Evolutionary conservation across 2,329 filamentous ascomycete species (phyloP), one percentile per base, ranked within the genome.

Genomic region (Cryphonectria radicalis): DNA sequence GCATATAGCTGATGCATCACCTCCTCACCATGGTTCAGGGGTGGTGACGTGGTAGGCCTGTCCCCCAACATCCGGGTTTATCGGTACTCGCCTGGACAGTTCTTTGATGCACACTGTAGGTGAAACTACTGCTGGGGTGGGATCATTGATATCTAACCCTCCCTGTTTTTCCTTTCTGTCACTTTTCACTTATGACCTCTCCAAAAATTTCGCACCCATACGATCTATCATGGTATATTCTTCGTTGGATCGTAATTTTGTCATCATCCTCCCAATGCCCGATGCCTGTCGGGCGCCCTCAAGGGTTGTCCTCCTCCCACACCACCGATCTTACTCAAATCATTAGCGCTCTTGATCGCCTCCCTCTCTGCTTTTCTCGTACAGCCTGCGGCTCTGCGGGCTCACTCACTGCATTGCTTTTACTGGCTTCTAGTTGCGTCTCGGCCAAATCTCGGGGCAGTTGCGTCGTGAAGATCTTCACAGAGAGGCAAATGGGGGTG

Each of bases 51-150:
- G 0, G 82, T 97, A n/a, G 94, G 94, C 0, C 82, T 98, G 72
- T 97, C 94, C 80, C 90, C 93, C 11, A 97, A 97, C 75, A 97
- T 98, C 69, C 87, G 95, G 46, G 89, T 98, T 42, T 98, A 98
- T 82, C 89, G 95, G 32, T 98, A 98, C 80, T 88, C 87, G 0
- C 89, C 91, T 74, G 93, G 93, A 0, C 94, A 98, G 79, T 97
- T 95, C 79, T 98, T 98, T 79, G 94, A 94, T 78, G 91, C 93
- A 76, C 95, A 98, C 80, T 98, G 93, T 95, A 87, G 77, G 91
- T 87, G 62, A 42, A 43, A 64, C 55, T 32, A 28, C 55, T 4
- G 13, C 55, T 4, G 13, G 13, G 25, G 46, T n/a, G 22, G 46
- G 22, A n/a, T 7, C 46, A 50, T n/a, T 50, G 46, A 32, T 28